A percentile compares a stretch with the other conserved stretches of the same genome.
Conservation (phyloP, 257 asterid genomes). For the Solanum chiquidenum region DNA sequence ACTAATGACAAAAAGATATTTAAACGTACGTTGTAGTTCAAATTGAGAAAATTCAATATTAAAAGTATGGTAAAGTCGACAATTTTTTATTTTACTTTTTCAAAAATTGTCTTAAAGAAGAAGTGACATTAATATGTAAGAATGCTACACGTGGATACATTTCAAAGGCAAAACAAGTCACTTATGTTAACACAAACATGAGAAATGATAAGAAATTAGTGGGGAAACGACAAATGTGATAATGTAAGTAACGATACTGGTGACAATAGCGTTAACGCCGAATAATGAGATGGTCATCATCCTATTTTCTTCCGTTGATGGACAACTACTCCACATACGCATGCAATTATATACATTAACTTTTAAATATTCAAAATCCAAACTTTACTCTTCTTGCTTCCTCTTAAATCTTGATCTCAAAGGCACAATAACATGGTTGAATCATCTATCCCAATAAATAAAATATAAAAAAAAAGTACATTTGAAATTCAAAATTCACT, state of each 20-base stretch:
- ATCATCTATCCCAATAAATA: neutral
- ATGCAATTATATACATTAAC: neutral
- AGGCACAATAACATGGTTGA: neutral
- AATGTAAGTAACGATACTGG: neutral
- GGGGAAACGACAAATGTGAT: neutral
- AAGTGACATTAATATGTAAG: neutral
- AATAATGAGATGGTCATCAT: neutral
- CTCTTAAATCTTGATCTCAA: neutral
- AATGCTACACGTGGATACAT: neutral
- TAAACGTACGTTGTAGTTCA: neutral
- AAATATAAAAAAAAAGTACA: neutral
- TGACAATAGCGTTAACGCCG: neutral
- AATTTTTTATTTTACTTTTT: neutral
- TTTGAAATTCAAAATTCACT: neutral
- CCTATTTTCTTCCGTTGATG: neutral
- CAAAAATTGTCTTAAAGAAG: neutral
- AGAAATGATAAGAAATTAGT: neutral
- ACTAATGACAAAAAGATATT: neutral
- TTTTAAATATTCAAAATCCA: neutral
- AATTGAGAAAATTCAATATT: neutral
- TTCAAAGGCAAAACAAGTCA: neutral
- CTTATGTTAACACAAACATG: neutral
- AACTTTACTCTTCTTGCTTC: neutral
- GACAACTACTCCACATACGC: neutral
- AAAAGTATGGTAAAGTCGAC: neutral